Percentiles rank a stretch among this genome's conserved stretches.
Evolutionary conservation across 176 grass and related monocot species (phyloP).

Genomic region (Oryza coarctata): DNA sequence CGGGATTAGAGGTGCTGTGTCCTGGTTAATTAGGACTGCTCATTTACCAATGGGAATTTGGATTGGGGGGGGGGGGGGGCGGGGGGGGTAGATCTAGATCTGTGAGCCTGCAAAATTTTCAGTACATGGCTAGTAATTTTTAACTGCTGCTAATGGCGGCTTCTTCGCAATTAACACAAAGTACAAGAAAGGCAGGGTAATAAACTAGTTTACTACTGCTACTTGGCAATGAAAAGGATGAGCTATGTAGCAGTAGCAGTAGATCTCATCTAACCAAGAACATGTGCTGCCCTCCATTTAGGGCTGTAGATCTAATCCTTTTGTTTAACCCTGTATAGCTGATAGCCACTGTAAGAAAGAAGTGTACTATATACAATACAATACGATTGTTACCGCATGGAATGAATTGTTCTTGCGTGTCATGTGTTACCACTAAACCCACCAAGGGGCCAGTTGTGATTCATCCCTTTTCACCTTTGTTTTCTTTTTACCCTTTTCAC

Average conservation of each 20-base stretch:
- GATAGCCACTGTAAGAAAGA: conserved; percentile 18
- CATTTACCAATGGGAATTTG: conserved; percentile 72
- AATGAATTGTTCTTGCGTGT: conserved; percentile 38
- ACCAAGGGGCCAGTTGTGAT: conserved; percentile 35
- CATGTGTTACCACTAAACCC: conserved; percentile 41
- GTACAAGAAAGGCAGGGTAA: conserved; percentile 46
- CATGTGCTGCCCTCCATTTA: conserved; percentile 48
- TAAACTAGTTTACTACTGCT: conserved; percentile 27
- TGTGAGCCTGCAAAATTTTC: conserved; percentile 44
- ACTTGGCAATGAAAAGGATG: conserved; percentile 36
- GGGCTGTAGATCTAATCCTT: conserved; percentile 34
- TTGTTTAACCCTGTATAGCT: conserved; percentile 47
- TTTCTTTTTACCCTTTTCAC: conserved; percentile 38
- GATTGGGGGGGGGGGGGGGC: no score
- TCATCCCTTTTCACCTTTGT: conserved; percentile 11
- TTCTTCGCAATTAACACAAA: conserved; percentile 51
- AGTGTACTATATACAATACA: background rate
- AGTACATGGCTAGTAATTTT: background rate
- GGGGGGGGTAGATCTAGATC: conserved; percentile 72
- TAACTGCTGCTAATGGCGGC: conserved; percentile 42
- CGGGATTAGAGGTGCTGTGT: conserved; percentile 53
- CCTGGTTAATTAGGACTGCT: conserved; percentile 55
- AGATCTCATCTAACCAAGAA: conserved; percentile 45
- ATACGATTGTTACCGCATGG: conserved; percentile 10
- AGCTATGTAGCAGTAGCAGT: conserved; percentile 28